phyloP scores from a whole-genome alignment of 768 basidiomycete species.

The Psilocybe azurescens region DNA sequence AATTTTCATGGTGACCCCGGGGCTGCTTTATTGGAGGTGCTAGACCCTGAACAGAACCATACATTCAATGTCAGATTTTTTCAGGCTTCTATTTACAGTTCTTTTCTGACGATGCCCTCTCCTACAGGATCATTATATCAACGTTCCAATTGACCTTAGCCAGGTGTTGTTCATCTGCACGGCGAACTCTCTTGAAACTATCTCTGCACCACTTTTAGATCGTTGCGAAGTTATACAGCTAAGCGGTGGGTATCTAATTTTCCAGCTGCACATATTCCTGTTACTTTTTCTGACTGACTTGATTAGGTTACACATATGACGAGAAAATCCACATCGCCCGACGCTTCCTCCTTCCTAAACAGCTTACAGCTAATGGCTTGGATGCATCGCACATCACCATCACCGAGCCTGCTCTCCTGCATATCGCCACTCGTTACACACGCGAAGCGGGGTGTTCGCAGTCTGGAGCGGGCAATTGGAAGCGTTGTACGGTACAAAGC shows the following conservation, averaged over 20 bases:
- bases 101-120: not conserved
- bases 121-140: slow-evolving; percentile 86
- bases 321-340: slow-evolving; percentile 92
- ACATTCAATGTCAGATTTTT: slow-evolving; percentile 65
- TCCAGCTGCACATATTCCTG: not conserved
- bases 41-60: slow-evolving; percentile 94
- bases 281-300: not conserved
- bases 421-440: slow-evolving; percentile 82
- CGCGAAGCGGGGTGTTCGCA: slow-evolving; percentile 95
- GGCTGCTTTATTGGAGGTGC: slow-evolving; percentile 88
- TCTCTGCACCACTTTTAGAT: slow-evolving; percentile 86
- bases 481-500: slow-evolving; percentile 91
- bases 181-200: slow-evolving; percentile 88
- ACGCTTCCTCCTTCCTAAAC: slow-evolving; percentile 89
- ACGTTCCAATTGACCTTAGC: slow-evolving; percentile 86
- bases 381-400: slow-evolving; percentile 62
- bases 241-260: slow-evolving; percentile 51
- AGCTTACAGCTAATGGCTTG: slow-evolving; percentile 80
- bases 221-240: slow-evolving; percentile 89
- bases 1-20: slow-evolving; percentile 93
- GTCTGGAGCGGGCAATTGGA: slow-evolving; percentile 85
- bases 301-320: slow-evolving; percentile 78
- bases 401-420: slow-evolving; percentile 70
- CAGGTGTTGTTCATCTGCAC: slow-evolving; percentile 94
- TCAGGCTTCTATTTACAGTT: not conserved